Evolutionary conservation across 352 stramenopile species (phyloP), one percentile per base, ranked within the genome.

Genomic region (Phytophthora palmivora): DNA sequence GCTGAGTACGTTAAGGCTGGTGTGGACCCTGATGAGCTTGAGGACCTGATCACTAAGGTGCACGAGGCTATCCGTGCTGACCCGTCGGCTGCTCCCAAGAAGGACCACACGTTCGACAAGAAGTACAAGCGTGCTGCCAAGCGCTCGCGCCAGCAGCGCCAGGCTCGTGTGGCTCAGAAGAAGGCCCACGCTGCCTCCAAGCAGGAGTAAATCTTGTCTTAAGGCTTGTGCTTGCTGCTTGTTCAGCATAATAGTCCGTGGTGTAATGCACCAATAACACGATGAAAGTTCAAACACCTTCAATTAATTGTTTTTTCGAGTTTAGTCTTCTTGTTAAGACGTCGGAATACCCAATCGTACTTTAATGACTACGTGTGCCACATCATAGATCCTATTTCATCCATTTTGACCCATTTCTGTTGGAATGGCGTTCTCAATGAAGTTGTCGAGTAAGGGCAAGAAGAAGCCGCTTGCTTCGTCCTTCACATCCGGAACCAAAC

Each of bases 11-110:
- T 98, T 69, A 90, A 89, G 57, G 88, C 92, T n/a, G 94, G 93
- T 38, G 79, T 99, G 43, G 81, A 82, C 38, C 86, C 93, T 41
- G 97, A 99, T 75, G 93, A 98, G 57, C 87, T 96, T 8, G 89
- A 96, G 74, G 89, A 96, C 67, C 39, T 94, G 45, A 96, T 98
- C 70, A 94, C 96, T 46, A 89, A 91, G 68, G 96, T 99, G 28
- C 97, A 99, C 75, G 94, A 98, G 72, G 94, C 96, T 63, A 99
- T 99, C 82, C 96, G 97, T 52, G 96, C 96, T 63, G 96, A 99
- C 87, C 97, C 97, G 32, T 95, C 84, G 55, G 82, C 94, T 15
- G 84, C 89, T 22, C 64, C 88, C 43, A 99, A 99, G 93, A 97
- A 95, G 70, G 82, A 80, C 7, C 96, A 95, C 78, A 81, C 70